Evolutionary conservation across 139 green algal species (phyloP).

Genomic region (Spirogloea muscicola): DNA sequence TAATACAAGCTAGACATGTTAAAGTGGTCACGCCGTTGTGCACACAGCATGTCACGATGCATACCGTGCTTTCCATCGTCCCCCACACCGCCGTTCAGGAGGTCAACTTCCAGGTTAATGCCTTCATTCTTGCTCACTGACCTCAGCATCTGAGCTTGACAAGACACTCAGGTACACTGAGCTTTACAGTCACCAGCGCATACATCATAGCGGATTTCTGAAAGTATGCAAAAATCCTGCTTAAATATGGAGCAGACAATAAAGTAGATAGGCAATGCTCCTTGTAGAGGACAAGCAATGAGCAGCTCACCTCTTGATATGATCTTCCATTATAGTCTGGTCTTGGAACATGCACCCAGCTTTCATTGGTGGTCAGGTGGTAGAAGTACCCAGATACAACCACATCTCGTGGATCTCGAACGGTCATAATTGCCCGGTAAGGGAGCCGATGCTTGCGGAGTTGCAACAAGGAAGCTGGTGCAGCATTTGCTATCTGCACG

Average conservation of each 20-base stretch:
- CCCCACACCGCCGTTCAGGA: conserved; percentile 5
- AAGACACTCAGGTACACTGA: background rate
- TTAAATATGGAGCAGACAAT: background rate
- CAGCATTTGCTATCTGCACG: conserved; percentile 17
- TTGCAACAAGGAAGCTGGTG: background rate
- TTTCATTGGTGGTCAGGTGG: conserved; percentile 10
- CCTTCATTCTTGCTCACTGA: conserved; percentile 2
- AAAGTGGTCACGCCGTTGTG: too few species aligned
- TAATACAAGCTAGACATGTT: background rate
- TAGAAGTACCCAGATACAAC: conserved; percentile 24
- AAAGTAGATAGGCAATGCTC: too few species aligned
- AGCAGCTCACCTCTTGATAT: conserved; percentile 9
- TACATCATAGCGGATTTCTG: too few species aligned
- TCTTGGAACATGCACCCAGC: conserved; percentile 12
- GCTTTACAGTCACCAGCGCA: too few species aligned
- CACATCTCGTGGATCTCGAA: conserved; percentile 22
- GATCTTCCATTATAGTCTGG: conserved; percentile 5
- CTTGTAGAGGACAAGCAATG: background rate
- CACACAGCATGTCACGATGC: too few species aligned
- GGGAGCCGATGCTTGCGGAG: background rate
- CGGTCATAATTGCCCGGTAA: conserved; percentile 9
- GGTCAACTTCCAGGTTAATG: conserved; percentile 16
- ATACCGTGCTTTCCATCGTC: background rate
- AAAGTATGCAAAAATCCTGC: background rate
- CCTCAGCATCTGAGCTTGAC: conserved; percentile 2